phyloP scores from a whole-genome alignment of 805 yeast species.

The Candida glaebosa region DNA sequence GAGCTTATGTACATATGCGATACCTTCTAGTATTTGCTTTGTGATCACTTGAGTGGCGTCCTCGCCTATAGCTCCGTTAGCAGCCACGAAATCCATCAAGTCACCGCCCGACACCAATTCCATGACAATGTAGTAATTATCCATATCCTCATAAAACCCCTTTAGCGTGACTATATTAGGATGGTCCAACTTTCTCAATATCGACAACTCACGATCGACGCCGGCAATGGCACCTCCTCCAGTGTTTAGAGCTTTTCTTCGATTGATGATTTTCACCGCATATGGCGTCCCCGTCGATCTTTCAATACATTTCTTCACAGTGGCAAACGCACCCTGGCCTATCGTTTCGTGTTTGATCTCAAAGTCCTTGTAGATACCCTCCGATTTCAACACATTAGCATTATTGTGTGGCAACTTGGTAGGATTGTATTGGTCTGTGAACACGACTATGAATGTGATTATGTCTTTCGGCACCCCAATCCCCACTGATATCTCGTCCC shows the following conservation, averaged over 20 bases:
- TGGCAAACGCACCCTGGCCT: constrained; percentile 98
- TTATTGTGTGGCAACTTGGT: constrained; percentile 19
- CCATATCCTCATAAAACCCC: constrained; percentile 81
- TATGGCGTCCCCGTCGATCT: constrained; percentile 78
- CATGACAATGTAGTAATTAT: constrained; percentile 85
- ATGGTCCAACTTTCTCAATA: constrained; percentile 73
- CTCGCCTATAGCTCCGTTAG: constrained; percentile 89
- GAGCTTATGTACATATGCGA: constrained; percentile 78
- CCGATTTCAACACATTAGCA: constrained; percentile 30
- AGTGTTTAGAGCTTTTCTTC: constrained; percentile 67
- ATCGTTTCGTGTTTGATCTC: constrained; percentile 80
- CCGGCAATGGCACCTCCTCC: constrained; percentile 73
- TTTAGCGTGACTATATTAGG: constrained; percentile 80
- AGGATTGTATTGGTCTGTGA: constrained; percentile 41
- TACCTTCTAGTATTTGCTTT: constrained; percentile 78
- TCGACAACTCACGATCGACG: constrained; percentile 81
- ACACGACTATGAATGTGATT: constrained; percentile 48
- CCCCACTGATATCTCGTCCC: constrained; percentile 91
- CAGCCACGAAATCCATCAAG: constrained; percentile 93
- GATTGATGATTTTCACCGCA: constrained; percentile 88
- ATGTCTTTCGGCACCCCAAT: constrained; percentile 76
- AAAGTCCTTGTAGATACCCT: constrained; percentile 67
- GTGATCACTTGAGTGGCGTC: constrained; percentile 85
- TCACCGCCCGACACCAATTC: constrained; percentile 97
- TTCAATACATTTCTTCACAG: constrained; percentile 87